These are phyloP conservation scores for Cyberlindnera bimundalis DNA, from an alignment of 805 yeast species.

Conservation along the genomic window DNA sequence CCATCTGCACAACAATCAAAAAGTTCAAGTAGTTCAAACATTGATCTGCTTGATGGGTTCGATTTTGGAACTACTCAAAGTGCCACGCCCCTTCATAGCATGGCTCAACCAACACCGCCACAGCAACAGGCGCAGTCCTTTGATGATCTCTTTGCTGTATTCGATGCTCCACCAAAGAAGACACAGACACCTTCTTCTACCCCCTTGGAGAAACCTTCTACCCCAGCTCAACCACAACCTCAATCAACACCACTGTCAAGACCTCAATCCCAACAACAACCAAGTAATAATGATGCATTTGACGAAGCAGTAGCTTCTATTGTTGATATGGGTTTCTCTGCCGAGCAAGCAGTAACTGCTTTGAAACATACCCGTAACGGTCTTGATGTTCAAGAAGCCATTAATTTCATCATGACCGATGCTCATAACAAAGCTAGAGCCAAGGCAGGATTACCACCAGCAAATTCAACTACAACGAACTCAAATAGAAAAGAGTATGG, in stretches of 20 bases:
- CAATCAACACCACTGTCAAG: neutral
- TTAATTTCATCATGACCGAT: conserved; percentile 58
- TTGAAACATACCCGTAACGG: conserved; percentile 50
- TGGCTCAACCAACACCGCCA: neutral
- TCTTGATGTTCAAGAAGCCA: conserved; percentile 59
- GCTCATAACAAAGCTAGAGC: conserved; percentile 44
- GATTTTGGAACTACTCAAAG: conserved; percentile 4
- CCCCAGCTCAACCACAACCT: neutral
- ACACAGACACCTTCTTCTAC: conserved; percentile 1
- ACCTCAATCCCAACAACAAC: neutral
- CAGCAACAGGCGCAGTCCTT: conserved; percentile 12
- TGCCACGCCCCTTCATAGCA: conserved; percentile 2
- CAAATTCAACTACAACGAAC: neutral
- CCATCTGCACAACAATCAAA: neutral
- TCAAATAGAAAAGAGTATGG: neutral
- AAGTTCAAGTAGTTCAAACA: neutral
- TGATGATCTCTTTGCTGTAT: conserved; percentile 32
- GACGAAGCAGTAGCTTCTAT: conserved; percentile 63
- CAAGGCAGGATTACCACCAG: conserved; percentile 23
- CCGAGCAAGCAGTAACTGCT: conserved; percentile 58
- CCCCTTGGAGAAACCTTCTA: conserved; percentile 2
- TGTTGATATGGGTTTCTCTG: conserved; percentile 75
- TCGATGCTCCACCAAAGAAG: conserved; percentile 23
- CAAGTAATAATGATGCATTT: conserved; percentile 21
- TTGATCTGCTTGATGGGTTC: conserved; percentile 21